Base-by-base conservation (phyloP, 176 grass and related monocot genomes). In the Juncus inflexus region DNA sequence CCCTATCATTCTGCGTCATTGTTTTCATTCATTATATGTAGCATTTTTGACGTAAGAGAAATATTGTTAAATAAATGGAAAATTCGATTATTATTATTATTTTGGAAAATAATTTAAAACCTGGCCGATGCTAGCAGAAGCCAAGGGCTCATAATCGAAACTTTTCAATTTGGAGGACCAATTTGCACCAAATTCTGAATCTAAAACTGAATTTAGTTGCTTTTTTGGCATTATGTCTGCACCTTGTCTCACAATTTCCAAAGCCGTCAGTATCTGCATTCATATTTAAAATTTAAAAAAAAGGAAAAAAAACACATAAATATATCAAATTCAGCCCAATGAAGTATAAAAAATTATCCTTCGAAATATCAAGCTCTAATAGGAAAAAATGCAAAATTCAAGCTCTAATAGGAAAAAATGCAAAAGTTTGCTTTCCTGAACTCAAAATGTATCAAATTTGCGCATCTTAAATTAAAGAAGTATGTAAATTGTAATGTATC, bases 221-320 rank as follows among this genome's bases (percentile, higher is more conserved):
- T 78, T 99, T 35, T 76, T 86, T 9, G 94, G 94, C 94, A 99
- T 99, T 79, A 92, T 80, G 77, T 99, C 88, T 7, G 88, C 94
- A 42, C 88, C 94, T 91, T 97, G 88, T 55, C 80, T 84, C 73
- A 99, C 94, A 38, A 99, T 89, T 72, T 99, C 94, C 64, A 99
- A 79, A 60, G 88, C 94, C 65, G 80, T 79, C 70, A 92, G 64
- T 62, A 99, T 82, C 94, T 99, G 77, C 62, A 74, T 63, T 50
- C 62, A 19, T 51, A 52, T 50, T 74, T 35, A 40, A n/a, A 59
- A 19, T 73, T 6, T 15, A 49, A 65, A 52, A 16, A 13, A 65
- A 42, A 66, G 9, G 13, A 41, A 76, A 64, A 43, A 37, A 38
- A 52, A 43, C 40, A 55, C 13, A 15, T 53, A 61, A 69, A 49